Evolutionary conservation across 805 yeast genomes (phyloP).

Genomic region (Nakazawaea laoshanensis): DNA sequence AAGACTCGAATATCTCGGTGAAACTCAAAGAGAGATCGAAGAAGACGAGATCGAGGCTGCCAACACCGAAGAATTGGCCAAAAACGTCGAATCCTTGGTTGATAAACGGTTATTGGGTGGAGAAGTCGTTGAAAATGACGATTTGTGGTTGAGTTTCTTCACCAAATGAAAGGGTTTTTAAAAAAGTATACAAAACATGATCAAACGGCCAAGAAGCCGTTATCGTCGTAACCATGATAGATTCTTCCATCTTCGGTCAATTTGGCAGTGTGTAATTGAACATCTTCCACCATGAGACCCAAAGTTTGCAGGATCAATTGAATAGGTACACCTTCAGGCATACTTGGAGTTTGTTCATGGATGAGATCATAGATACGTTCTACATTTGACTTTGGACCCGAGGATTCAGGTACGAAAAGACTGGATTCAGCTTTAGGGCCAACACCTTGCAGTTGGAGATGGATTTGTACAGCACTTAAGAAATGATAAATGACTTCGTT

Average conservation of each 20-base stretch:
- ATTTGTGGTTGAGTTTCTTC: constrained; percentile 59
- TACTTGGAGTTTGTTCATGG: constrained; percentile 40
- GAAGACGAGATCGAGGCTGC: constrained; percentile 29
- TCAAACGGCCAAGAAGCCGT: constrained; percentile 46
- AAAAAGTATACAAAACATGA: constrained; percentile 21
- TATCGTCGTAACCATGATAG: constrained; percentile 64
- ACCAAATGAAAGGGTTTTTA: constrained; percentile 25
- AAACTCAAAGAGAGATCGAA: constrained; percentile 16
- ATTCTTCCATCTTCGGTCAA: constrained; percentile 62
- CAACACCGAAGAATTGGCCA: constrained; percentile 48
- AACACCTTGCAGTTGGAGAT: constrained; percentile 47
- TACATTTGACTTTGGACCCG: constrained; percentile 24
- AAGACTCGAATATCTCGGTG: constrained; percentile 34
- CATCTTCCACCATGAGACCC: constrained; percentile 39
- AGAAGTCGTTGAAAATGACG: constrained; percentile 48
- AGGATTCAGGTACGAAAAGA: constrained; percentile 32
- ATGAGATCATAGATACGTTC: constrained; percentile 42
- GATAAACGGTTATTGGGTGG: constrained; percentile 41
- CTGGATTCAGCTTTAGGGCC: constrained; percentile 17
- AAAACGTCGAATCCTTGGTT: constrained; percentile 40
- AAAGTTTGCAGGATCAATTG: constrained; percentile 51
- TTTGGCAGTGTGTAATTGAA: constrained; percentile 37
- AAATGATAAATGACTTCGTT: constrained; percentile 65
- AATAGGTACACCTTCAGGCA: constrained; percentile 74
- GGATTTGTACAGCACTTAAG: constrained; percentile 52